Evolutionary conservation across 768 basidiomycete species (phyloP).

Genomic region (Terana coerulea): DNA sequence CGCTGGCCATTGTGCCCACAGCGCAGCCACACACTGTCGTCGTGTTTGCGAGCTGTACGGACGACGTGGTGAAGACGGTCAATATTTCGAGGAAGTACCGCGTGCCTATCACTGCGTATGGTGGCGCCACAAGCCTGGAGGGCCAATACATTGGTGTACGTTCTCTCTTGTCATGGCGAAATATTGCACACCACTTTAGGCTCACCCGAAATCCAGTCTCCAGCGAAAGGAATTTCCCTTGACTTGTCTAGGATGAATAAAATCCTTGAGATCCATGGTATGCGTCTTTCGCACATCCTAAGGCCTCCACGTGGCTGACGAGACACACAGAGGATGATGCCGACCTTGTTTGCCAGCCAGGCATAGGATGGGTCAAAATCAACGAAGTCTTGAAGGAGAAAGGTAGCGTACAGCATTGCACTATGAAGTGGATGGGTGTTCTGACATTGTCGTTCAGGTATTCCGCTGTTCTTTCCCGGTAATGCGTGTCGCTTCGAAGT

Average conservation of each 20-base stretch:
- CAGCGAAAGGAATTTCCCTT: conserved; percentile 67
- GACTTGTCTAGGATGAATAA: conserved; percentile 78
- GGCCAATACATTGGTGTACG: conserved; percentile 65
- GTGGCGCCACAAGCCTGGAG: conserved; percentile 80
- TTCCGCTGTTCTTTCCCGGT: conserved; percentile 85
- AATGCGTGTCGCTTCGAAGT: conserved; percentile 14
- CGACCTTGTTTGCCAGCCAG: conserved; percentile 74
- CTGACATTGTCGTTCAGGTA: conserved; percentile 35
- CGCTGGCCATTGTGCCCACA: too few species aligned
- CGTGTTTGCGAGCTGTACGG: conserved; percentile 64
- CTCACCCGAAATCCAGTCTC: conserved; percentile 15
- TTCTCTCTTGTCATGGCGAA: background rate
- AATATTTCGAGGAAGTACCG: conserved; percentile 68
- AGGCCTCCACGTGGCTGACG: background rate
- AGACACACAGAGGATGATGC: conserved; percentile 53
- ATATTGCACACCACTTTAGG: background rate
- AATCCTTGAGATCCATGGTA: conserved; percentile 72
- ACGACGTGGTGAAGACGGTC: conserved; percentile 79
- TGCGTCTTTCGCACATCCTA: conserved; percentile 10
- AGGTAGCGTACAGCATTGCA: conserved; percentile 31
- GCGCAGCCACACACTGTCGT: conserved; percentile 59
- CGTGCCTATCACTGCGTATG: conserved; percentile 77
- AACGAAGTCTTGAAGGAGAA: conserved; percentile 64
- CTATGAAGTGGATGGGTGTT: background rate
- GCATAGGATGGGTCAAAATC: conserved; percentile 66